Conservation (phyloP, 2,329 filamentous ascomycete species). For the Elsinoe arachidis region DNA sequence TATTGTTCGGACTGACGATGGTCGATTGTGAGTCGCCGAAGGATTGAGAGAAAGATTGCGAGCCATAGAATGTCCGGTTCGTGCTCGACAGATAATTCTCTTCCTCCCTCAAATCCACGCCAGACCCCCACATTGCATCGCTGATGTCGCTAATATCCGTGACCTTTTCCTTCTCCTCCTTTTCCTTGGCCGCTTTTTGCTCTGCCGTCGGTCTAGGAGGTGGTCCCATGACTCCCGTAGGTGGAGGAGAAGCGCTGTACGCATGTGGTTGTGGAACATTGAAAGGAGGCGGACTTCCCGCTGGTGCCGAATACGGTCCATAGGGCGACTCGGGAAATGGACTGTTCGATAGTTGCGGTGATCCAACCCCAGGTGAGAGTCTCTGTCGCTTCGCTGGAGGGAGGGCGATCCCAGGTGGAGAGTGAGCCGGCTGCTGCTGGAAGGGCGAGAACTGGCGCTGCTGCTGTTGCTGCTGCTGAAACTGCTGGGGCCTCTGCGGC, state of each 20-base stretch:
- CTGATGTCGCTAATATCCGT: constrained; percentile 63
- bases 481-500: constrained; percentile 19
- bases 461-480: constrained; percentile 17
- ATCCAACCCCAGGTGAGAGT: constrained; percentile 59
- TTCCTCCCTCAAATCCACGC: constrained; percentile 79
- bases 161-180: constrained; percentile 50
- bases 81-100: constrained; percentile 69
- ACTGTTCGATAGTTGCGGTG: constrained; percentile 29
- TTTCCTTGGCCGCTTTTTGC: constrained; percentile 34
- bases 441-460: constrained; percentile 30
- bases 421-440: constrained; percentile 54
- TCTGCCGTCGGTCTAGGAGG: constrained; percentile 48
- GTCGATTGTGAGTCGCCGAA: constrained; percentile 28
- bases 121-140: constrained; percentile 75
- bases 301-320: constrained; percentile 14
- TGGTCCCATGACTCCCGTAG: constrained; percentile 49
- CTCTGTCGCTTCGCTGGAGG: constrained; percentile 67
- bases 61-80: constrained; percentile 32
- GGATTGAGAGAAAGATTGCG: constrained; percentile 19
- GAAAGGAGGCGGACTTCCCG: constrained; percentile 33
- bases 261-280: constrained; percentile 43
- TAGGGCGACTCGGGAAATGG: constrained; percentile 14
- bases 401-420: constrained; percentile 47
- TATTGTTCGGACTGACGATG: constrained; percentile 31
- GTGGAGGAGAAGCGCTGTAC: constrained; percentile 23